Base-by-base conservation (phyloP, 495 filamentous ascomycete species). In the Xylaria longipes region DNA sequence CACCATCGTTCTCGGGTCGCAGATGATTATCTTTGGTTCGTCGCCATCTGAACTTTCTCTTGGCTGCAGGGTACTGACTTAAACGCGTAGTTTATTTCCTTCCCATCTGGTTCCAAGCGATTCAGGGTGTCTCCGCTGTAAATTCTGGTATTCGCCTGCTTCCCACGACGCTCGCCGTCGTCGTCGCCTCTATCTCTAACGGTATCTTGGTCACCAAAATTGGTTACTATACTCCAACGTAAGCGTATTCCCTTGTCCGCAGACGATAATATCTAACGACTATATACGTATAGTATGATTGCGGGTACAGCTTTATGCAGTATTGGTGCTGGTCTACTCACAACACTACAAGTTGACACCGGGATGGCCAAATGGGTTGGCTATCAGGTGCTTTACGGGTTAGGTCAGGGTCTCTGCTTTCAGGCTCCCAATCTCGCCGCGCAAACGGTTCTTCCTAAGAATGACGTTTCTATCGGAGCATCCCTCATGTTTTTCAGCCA, bases 101-200 rank as follows among this genome's bases (percentile, higher is more conserved):
- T 1, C 89, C 89, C 7, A 84, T 92, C 68, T 93, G 88, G 88
- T 91, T 93, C 76, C 91, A 94, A 75, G 88, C 87, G 14, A 88
- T 90, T 75, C 84, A 88, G 65, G 84, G 84, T n/a, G 79, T 81
- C 8, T 81, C 82, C 1, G 87, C 88, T n/a, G 81, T 84, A 0
- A 79, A 85, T 43, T 85, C 84, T 0, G 86, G 86, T 20, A 85
- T 88, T 68, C 78, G 81, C 69, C 82, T 84, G 60, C 80, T 90
- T 12, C 87, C 88, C 0, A 71, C 81, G 25, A 74, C 83, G 39
- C 76, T 85, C 6, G 65, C 82, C 15, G 69, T 81, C 52, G 81
- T 84, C 12, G 68, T 80, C 17, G 75, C 78, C 39, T 78, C 76
- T n/a, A 78, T 84, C 43, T 15, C 74, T 5, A 77, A 84, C 20